phyloP scores from a whole-genome alignment of 495 filamentous ascomycete species.

The Parmelia sp. region DNA sequence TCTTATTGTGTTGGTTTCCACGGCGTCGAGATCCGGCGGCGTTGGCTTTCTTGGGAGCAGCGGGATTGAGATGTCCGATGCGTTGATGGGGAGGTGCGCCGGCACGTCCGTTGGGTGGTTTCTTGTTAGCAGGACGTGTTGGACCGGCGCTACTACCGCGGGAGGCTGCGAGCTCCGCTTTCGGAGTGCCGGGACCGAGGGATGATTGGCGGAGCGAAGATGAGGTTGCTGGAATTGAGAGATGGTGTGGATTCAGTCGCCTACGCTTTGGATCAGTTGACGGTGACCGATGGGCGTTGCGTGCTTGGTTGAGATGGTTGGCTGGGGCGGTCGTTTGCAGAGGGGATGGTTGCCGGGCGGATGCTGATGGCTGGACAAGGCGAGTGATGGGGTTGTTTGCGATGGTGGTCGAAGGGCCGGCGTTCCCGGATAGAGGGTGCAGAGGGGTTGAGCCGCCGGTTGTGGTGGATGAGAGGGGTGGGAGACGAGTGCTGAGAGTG shows the following conservation, averaged over 20 bases:
- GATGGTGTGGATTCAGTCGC: conserved; percentile 58
- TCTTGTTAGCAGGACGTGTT: conserved; percentile 19
- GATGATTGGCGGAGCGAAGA: conserved; percentile 77
- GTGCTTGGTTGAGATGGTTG: conserved; percentile 19
- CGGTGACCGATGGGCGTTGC: conserved; percentile 61
- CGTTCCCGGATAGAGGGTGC: conserved; percentile 35
- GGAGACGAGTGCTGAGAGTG: conserved; percentile 50
- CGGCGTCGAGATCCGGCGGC: conserved; percentile 41
- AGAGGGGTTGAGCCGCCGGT: conserved; percentile 44
- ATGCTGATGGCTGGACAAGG: conserved; percentile 42
- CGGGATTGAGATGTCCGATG: conserved; percentile 47
- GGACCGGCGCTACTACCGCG: conserved; percentile 25
- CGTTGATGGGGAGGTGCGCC: conserved; percentile 62
- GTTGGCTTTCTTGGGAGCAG: conserved; percentile 34
- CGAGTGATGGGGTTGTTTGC: conserved; percentile 38
- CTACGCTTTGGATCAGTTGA: conserved; percentile 75
- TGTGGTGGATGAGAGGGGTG: conserved; percentile 39
- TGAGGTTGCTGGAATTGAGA: conserved; percentile 59
- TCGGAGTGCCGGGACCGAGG: conserved; percentile 80
- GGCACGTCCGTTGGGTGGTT: conserved; percentile 37
- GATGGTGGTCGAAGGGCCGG: conserved; percentile 38
- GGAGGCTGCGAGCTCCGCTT: conserved; percentile 49
- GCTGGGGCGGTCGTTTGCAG: conserved; percentile 29
- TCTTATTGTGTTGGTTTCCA: conserved; percentile 35
- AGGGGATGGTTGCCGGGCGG: conserved; percentile 34